These are phyloP conservation scores for Triticum aestivum DNA, from an alignment of 176 grass and related monocot species.

Conservation along the genomic window IWGSC_CS_RefSeq_v2.1 NC_057797.1:677661886-677662385, in stretches of 20 bases:
- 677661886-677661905: not conserved
- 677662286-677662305: slow-evolving; percentile 80
- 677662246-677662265: slow-evolving; percentile 50
- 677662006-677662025: slow-evolving; percentile 38
- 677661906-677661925: slow-evolving; percentile 4
- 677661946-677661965: slow-evolving; percentile 77
- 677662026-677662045: slow-evolving; percentile 59
- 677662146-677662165: slow-evolving; percentile 72
- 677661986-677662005: slow-evolving; percentile 59
- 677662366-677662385: not conserved
- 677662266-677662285: slow-evolving; percentile 48
- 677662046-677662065: slow-evolving; percentile 54
- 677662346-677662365: not conserved
- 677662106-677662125: slow-evolving; percentile 52
- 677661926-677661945: slow-evolving; percentile 48
- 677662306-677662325: slow-evolving; percentile 84
- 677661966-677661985: slow-evolving; percentile 35
- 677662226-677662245: slow-evolving; percentile 87
- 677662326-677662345: not conserved
- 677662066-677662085: slow-evolving; percentile 68
- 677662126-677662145: slow-evolving; percentile 59
- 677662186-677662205: slow-evolving; percentile 79
- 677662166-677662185: slow-evolving; percentile 78
- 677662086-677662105: slow-evolving; percentile 30
- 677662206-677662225: slow-evolving; percentile 92